These are phyloP conservation scores for Schizophyllum commune DNA, from an alignment of 1,284 basidiomycete genomes.

Conservation along the genomic window DNA sequence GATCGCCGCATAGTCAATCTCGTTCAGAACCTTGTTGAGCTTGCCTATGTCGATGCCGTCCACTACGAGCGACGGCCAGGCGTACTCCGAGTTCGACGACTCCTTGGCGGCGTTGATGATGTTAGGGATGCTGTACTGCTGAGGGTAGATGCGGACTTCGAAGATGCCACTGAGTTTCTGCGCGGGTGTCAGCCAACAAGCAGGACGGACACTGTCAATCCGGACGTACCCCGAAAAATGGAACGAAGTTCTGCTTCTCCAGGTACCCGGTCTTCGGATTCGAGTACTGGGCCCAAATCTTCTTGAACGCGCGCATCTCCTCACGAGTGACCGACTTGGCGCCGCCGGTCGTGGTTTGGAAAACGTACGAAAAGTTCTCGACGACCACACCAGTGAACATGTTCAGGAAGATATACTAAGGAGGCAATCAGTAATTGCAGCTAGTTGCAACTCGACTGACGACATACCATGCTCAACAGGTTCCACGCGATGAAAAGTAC, in stretches of 20 bases:
- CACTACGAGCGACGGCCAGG: conserved; percentile 27
- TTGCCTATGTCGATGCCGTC: conserved; percentile 59
- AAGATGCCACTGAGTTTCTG: conserved; percentile 78
- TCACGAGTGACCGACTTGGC: conserved; percentile 80
- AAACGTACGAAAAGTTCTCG: conserved; percentile 95
- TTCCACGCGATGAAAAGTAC: conserved; percentile 95
- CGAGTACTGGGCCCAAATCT: conserved; percentile 86
- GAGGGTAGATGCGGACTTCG: conserved; percentile 78
- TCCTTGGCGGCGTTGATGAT: conserved; percentile 45
- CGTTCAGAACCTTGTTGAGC: conserved; percentile 49
- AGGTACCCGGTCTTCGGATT: conserved; percentile 76
- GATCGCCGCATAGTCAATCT: conserved; percentile 60
- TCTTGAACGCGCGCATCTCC: conserved; percentile 91
- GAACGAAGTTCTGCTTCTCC: conserved; percentile 61
- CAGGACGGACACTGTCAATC: not conserved
- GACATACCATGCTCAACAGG: conserved; percentile 94
- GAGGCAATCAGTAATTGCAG: conserved; percentile 2
- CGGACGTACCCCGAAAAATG: conserved; percentile 73
- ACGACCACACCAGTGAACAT: conserved; percentile 73
- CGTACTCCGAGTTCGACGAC: conserved; percentile 20
- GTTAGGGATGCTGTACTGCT: conserved; percentile 53
- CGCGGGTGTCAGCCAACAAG: conserved; percentile 4
- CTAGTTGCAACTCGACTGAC: conserved; percentile 89
- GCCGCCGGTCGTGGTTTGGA: conserved; percentile 79
- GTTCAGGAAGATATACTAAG: not conserved